Evolutionary conservation across 768 basidiomycete species (phyloP), one percentile per base, ranked within the genome.

Genomic region (Tylopilus sp.): DNA sequence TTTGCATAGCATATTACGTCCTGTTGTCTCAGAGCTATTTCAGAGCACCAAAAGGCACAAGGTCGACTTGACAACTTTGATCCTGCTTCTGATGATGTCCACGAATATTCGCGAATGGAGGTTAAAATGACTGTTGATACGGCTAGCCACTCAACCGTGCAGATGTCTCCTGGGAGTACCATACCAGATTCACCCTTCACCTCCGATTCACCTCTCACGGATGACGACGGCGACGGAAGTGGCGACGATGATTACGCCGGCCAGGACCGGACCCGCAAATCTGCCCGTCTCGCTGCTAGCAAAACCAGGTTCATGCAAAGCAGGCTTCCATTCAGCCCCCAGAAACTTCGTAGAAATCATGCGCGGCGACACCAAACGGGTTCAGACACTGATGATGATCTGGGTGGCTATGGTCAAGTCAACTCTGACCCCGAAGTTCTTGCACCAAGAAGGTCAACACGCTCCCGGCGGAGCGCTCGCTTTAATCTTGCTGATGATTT

Each of bases 301-400:
- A 26, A 44, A 14, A 24, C 12, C 48, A 53, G 45, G 29, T 37
- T 56, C 30, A 25, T 2, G 25, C 66, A 72, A 61, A 67, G 63
- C 45, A 62, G 64, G 33, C 76, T 87, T 31, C 86, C 85, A 8
- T 88, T 85, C 68, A 88, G 85, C 60, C 86, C 88, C 1, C 78
- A 68, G 63, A 89, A 84, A 68, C 78, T 80, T 33, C 78, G 83
- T 17, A 53, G 79, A 17, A 53, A 37, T 44, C 62, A 33, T 9
- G 19, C 45, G 12, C 55, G 10, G 66, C 74, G 29, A 68, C 65
- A 37, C 68, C 56, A 5, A 28, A 31, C 24, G 17, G 24, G 11
- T 36, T 56, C 57, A 13, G 68, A 76, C 22, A 79, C 79, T 13
- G 79, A 72, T 30, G 70, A 71, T 16, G 72, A 72, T 11, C 59